Evolutionary conservation across 1,139 yeast genomes (phyloP), one percentile per base, ranked within the genome.

Genomic region (Suhomyces taliae): DNA sequence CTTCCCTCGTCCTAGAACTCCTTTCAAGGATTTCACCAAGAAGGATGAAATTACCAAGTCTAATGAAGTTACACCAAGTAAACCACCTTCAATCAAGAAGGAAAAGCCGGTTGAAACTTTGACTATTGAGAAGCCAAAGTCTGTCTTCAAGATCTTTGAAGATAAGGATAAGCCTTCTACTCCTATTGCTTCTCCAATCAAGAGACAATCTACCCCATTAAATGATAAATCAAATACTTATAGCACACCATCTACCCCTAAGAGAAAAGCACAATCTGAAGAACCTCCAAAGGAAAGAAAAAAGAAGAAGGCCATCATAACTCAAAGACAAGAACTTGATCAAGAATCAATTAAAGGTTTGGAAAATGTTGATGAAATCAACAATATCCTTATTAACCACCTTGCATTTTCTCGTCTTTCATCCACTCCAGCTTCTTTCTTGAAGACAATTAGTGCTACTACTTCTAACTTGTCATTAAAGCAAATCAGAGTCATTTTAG

Each of bases 341-440:
- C 66, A 61, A 41, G 54, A 59, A n/a, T 61, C 66, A 51, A 52
- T 70, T 39, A 59, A 56, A 19, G 53, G 50, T n/a, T 62, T 82
- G 35, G 57, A 67, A 5, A 74, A 76, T 43, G 54, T 80, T 34
- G 71, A 69, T 1, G 85, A 82, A 48, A 70, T 87, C 42, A 78
- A 77, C 47, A 82, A 87, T 62, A 76, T 90, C 9, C 71, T 90
- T 43, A 79, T 85, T 37, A 93, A 93, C 60, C 95, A 90, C 64
- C 74, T 93, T 52, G 97, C 98, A 15, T 91, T 89, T 63, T 89
- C 97, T 7, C 79, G 97, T 53, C 76, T 90, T 32, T 81, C 91
- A 31, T 91, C 95, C 38, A 88, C 96, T 0, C 97, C 98, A 11
- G 74, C 91, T 12, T 76, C 87, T 7, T 78, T 77, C 40, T 74